Percentiles rank a stretch among this genome's conserved stretches.
phyloP scores from a whole-genome alignment of 768 basidiomycete species.

The Suillus occidentalis region DNA sequence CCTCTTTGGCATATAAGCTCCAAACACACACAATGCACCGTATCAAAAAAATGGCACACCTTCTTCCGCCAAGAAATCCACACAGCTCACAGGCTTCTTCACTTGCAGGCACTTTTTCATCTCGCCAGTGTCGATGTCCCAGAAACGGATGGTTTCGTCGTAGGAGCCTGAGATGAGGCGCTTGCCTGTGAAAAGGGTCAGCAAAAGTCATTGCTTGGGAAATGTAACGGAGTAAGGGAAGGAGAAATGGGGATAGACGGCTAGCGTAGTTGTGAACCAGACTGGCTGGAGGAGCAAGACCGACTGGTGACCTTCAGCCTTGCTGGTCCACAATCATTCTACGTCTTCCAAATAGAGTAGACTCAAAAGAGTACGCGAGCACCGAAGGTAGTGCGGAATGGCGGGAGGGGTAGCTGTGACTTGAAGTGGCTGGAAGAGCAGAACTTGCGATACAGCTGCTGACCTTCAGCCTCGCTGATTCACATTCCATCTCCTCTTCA shows the following conservation, averaged over 20 bases:
- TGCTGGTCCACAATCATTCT: neutral
- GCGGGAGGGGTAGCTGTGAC: neutral
- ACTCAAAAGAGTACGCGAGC: neutral
- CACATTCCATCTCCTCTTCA: neutral
- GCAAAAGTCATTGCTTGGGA: neutral
- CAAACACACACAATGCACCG: neutral
- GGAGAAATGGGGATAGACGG: neutral
- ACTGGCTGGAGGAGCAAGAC: neutral
- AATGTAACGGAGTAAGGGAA: neutral
- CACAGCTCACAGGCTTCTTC: conserved; percentile 89
- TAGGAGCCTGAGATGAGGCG: conserved; percentile 87
- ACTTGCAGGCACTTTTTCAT: conserved; percentile 76
- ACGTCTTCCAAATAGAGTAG: neutral
- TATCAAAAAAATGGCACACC: conserved; percentile 39
- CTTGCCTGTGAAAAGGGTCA: conserved; percentile 45
- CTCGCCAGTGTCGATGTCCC: conserved; percentile 73
- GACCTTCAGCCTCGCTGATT: neutral
- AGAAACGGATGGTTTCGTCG: conserved; percentile 90
- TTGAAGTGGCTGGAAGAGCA: neutral
- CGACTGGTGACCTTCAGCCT: neutral
- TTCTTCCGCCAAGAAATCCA: conserved; percentile 83
- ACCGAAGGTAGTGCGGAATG: neutral
- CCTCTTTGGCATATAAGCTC: conserved; percentile 48
- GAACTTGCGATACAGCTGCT: neutral
- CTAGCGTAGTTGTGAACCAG: neutral